Evolutionary conservation across 2,329 filamentous ascomycete species (phyloP), one percentile per base, ranked within the genome.

Genomic region (Sclerotinia sclerotiorum): DNA sequence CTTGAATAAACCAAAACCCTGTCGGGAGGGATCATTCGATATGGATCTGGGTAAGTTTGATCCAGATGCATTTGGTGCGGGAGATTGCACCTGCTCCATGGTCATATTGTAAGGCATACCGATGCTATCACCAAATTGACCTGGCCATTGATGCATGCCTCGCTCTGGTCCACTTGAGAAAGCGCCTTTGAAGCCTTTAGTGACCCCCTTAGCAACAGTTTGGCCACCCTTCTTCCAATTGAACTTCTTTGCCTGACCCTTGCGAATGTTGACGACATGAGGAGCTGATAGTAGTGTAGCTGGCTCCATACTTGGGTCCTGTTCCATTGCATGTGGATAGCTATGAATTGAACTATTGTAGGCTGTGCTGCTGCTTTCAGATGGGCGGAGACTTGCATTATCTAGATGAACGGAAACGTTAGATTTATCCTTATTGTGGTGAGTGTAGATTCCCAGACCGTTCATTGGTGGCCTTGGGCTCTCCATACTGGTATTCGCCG

Each of bases 141-240:
- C 80, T 60, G 83, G 81, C 80, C 84, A 82, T 66, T 82, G 82
- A 62, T 82, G 82, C 70, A 39, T 21, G 17, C 81, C 79, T 71
- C 82, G 80, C 73, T 90, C 87, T 60, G 86, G 87, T 56, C 84
- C 83, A 11, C 75, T 75, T n/a, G 73, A 70, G 69, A 97, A 96
- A 7, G 94, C 94, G 67, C 93, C 92, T 79, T 97, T 97, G 79
- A 98, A 88, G 65, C 94, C 93, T 82, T 97, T 97, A 70, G 91
- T 91, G 64, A 98, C 91, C 76, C 94, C 94, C 79, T 97, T 97
- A 39, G 94, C 94, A 74, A 98, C 90, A 68, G 92, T 94, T 80
- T 97, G 94, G 51, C 92, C 92, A 51, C 93, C 93, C 83, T 96
- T 97, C 85, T 97, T 97, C 94, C 95, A 98, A 81, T 97, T 97